Evolutionary conservation across 208 protist genomes (phyloP).

Genomic region (Porcisia deanei): DNA sequence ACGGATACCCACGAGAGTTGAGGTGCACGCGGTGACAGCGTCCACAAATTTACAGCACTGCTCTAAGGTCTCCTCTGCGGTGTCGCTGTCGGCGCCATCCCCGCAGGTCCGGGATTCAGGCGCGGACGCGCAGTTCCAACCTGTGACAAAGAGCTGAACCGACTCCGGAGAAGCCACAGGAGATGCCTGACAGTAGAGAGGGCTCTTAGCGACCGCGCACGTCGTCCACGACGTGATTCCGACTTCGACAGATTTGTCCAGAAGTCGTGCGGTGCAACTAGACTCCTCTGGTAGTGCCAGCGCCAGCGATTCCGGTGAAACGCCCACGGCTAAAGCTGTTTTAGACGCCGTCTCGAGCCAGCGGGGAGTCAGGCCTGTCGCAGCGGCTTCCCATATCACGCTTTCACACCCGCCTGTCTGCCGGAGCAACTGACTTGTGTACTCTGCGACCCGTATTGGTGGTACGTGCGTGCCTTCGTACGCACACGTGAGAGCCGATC

Average conservation of each 20-base stretch:
- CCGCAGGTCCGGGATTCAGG: not conserved
- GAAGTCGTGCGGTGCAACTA: constrained; percentile 25
- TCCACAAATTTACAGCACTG: constrained; percentile 35
- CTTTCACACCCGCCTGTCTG: constrained; percentile 38
- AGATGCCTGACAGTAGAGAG: constrained; percentile 39
- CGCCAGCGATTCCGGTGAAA: constrained; percentile 37
- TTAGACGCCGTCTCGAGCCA: constrained; percentile 84
- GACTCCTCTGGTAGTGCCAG: constrained; percentile 49
- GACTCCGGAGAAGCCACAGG: constrained; percentile 29
- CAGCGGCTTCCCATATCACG: constrained; percentile 71
- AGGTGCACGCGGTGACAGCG: constrained; percentile 13
- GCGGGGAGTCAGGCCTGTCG: constrained; percentile 52
- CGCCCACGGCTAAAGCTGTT: constrained; percentile 67
- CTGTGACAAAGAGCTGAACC: constrained; percentile 34
- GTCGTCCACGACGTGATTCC: constrained; percentile 45
- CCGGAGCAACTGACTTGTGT: constrained; percentile 51
- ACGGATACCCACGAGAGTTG: not conserved
- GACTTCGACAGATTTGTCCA: constrained; percentile 54
- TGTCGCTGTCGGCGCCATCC: not conserved
- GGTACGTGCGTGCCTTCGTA: constrained; percentile 80
- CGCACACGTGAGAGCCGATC: constrained; percentile 72
- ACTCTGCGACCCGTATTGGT: constrained; percentile 66
- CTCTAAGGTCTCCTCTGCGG: constrained; percentile 20
- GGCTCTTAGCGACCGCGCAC: constrained; percentile 22
- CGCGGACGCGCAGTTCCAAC: constrained; percentile 40